Conservation (phyloP, 768 basidiomycete species). For the Suillus variegatus region DNA sequence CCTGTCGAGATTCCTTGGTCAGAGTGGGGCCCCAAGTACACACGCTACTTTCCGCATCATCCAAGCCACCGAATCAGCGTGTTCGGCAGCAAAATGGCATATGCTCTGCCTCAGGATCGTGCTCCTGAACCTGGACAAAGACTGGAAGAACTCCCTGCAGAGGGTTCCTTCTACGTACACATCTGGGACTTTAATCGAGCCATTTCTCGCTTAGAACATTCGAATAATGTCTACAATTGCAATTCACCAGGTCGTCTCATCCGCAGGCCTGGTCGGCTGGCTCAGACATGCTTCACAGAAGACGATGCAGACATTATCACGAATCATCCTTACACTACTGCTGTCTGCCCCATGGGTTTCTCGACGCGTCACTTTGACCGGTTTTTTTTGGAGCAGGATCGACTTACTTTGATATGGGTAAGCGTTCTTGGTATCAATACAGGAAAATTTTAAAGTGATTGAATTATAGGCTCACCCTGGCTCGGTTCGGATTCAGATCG, state of each 20-base stretch:
- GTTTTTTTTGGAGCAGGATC: background rate
- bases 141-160: background rate
- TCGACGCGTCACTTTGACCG: background rate
- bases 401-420: background rate
- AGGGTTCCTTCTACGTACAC: background rate
- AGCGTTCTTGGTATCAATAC: background rate
- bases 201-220: background rate
- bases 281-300: background rate
- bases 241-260: background rate
- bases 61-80: conserved; percentile 1
- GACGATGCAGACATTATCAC: background rate
- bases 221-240: background rate
- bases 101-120: background rate
- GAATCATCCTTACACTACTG: background rate
- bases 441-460: background rate
- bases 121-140: background rate
- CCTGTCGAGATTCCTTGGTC: background rate
- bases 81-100: conserved; percentile 1
- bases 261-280: background rate
- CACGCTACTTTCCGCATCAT: conserved; percentile 2
- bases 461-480: background rate
- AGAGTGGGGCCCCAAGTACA: background rate
- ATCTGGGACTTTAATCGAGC: background rate
- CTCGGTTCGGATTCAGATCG: background rate
- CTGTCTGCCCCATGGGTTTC: background rate